phyloP scores from a whole-genome alignment of 257 asterid genomes.

The Jaltomata sinuosa region DNA sequence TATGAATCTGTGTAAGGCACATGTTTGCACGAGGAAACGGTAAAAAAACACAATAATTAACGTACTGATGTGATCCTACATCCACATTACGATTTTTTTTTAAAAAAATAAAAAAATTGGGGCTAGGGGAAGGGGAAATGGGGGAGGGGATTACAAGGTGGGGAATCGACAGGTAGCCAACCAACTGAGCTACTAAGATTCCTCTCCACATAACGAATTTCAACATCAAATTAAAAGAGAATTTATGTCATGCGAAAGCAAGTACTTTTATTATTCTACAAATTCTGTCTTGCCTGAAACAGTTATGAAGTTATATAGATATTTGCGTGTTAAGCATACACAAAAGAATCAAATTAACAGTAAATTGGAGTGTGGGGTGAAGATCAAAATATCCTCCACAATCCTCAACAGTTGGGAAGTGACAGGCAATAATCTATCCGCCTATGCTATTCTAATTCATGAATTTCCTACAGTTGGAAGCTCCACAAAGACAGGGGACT shows the following conservation, averaged over 20 bases:
- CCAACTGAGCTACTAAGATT: too few relatives aligned
- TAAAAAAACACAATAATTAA: not conserved
- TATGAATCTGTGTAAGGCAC: not conserved
- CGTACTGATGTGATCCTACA: too few relatives aligned
- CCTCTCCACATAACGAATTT: too few relatives aligned
- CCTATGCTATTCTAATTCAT: not conserved
- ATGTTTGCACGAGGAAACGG: not conserved
- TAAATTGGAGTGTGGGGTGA: not conserved
- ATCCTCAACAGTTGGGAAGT: not conserved
- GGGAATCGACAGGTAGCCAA: too few relatives aligned
- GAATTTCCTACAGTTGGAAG: conserved; percentile 3
- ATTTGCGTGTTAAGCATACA: not conserved
- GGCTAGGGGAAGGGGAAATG: too few relatives aligned
- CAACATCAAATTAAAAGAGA: not conserved
- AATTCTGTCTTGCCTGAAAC: not conserved
- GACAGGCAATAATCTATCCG: not conserved
- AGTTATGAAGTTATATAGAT: not conserved
- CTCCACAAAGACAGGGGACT: conserved; percentile 2
- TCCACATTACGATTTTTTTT: too few relatives aligned
- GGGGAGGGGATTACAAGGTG: too few relatives aligned
- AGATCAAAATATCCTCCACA: not conserved
- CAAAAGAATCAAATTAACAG: not conserved
- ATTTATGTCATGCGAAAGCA: not conserved
- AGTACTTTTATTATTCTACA: not conserved
- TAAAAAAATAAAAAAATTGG: too few relatives aligned